Evolutionary conservation across 2,329 filamentous ascomycete species (phyloP).

Genomic region (Chrysosporium queenslandicum): DNA sequence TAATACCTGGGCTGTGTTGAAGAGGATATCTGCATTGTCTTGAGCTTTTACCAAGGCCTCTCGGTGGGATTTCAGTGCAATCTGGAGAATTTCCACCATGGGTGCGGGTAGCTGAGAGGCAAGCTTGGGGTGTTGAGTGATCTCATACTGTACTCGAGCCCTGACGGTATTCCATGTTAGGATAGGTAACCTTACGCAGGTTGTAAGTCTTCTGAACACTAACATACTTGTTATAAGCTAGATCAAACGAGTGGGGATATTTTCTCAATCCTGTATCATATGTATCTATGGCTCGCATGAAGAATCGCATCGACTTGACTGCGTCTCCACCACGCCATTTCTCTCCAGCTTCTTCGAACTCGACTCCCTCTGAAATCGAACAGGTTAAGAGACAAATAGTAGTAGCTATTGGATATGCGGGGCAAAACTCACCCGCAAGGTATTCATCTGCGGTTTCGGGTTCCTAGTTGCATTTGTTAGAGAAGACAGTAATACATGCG

Average conservation of each 20-base stretch:
- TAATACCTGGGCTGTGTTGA: conserved; percentile 62
- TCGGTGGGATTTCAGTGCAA: conserved; percentile 54
- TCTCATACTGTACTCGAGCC: conserved; percentile 59
- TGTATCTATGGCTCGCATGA: conserved; percentile 53
- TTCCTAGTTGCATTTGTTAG: conserved; percentile 17
- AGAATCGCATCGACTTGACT: conserved; percentile 51
- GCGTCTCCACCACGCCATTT: conserved; percentile 66
- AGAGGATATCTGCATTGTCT: conserved; percentile 57
- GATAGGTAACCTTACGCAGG: not conserved
- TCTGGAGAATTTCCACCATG: conserved; percentile 46
- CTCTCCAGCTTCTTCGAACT: conserved; percentile 60
- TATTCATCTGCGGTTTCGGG: conserved; percentile 58
- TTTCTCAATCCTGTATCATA: conserved; percentile 55
- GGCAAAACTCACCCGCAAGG: conserved; percentile 42
- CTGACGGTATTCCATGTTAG: conserved; percentile 32
- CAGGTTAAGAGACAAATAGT: not conserved
- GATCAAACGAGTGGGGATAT: conserved; percentile 55
- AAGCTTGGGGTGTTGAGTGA: conserved; percentile 56
- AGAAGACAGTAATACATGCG: not conserved
- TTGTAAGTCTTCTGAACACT: not conserved
- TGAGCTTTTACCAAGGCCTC: conserved; percentile 50
- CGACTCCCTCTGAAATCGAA: conserved; percentile 46
- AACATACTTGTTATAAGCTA: conserved; percentile 63
- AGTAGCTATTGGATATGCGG: not conserved
- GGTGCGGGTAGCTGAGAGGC: conserved; percentile 48